phyloP scores from a whole-genome alignment of 768 basidiomycete species.

The Lepiota brunneoincarnata region DNA sequence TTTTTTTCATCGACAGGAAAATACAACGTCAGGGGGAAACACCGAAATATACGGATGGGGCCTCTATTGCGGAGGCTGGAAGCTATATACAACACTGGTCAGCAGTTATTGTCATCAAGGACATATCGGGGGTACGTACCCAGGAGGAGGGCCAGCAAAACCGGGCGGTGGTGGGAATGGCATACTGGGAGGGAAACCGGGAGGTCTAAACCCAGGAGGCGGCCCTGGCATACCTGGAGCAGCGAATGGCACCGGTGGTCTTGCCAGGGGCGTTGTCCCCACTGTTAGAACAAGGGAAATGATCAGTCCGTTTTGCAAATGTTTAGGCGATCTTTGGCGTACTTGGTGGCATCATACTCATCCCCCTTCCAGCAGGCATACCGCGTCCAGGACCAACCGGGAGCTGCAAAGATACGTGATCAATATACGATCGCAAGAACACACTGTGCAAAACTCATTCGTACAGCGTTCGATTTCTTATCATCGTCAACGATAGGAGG shows the following conservation, averaged over 20 bases:
- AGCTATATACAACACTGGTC: constrained; percentile 29
- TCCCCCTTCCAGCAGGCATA: constrained; percentile 94
- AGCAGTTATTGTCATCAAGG: constrained; percentile 4
- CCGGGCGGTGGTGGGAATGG: constrained; percentile 80
- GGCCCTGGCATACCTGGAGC: constrained; percentile 84
- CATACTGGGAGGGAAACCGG: constrained; percentile 80
- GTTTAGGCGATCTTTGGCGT: constrained; percentile 24
- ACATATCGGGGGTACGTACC: constrained; percentile 45
- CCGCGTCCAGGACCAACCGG: constrained; percentile 91
- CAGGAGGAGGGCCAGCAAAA: constrained; percentile 79
- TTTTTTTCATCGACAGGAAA: background rate
- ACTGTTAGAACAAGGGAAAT: constrained; percentile 33
- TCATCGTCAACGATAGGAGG: constrained; percentile 90
- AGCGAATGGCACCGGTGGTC: constrained; percentile 66
- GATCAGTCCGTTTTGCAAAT: constrained; percentile 13
- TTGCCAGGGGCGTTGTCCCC: constrained; percentile 57
- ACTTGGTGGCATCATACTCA: constrained; percentile 93
- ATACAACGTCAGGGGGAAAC: constrained; percentile 1
- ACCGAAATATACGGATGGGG: constrained; percentile 7
- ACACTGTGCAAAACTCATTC: constrained; percentile 20
- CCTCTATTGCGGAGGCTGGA: constrained; percentile 48
- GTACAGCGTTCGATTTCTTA: constrained; percentile 69
- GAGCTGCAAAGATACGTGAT: constrained; percentile 45
- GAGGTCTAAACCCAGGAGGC: constrained; percentile 83
- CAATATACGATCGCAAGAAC: constrained; percentile 7